phyloP scores from a whole-genome alignment of 1,284 basidiomycete species.

The Apiotrichum veenhuisii region DNA sequence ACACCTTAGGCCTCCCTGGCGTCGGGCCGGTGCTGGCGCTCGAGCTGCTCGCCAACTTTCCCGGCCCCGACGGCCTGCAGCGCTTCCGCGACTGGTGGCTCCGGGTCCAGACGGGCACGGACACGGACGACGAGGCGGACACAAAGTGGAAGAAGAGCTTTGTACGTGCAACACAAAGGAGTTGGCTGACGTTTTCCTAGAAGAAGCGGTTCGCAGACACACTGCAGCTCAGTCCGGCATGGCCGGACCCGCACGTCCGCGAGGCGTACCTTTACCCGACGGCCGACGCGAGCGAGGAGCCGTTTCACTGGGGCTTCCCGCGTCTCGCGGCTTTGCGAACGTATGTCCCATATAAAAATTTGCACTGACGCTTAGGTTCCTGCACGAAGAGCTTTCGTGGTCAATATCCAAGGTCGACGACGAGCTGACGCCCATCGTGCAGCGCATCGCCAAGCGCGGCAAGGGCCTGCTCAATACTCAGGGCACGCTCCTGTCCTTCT shows the following conservation, averaged over 20 bases:
- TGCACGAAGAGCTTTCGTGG: slow-evolving; percentile 85
- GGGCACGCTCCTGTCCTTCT: slow-evolving; percentile 59
- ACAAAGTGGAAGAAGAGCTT: slow-evolving; percentile 78
- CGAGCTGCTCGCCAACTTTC: slow-evolving; percentile 88
- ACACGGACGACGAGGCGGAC: slow-evolving; percentile 65
- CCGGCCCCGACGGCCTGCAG: slow-evolving; percentile 73
- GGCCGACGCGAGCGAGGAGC: slow-evolving; percentile 86
- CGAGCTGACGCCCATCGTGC: slow-evolving; percentile 86
- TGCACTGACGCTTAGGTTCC: slow-evolving; percentile 58
- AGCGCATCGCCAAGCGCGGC: slow-evolving; percentile 74
- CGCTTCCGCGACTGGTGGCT: slow-evolving; percentile 94
- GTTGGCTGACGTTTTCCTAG: slow-evolving; percentile 50
- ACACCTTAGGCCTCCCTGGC: slow-evolving; percentile 91
- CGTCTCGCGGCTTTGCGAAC: slow-evolving; percentile 84
- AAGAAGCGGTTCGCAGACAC: slow-evolving; percentile 80
- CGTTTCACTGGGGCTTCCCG: slow-evolving; percentile 95
- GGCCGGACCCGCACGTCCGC: slow-evolving; percentile 85
- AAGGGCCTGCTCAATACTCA: slow-evolving; percentile 59
- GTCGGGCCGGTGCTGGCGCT: slow-evolving; percentile 95
- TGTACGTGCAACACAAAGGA: slow-evolving; percentile 61
- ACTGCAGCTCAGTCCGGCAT: slow-evolving; percentile 70
- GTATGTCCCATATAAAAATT: slow-evolving; percentile 53
- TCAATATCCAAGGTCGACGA: slow-evolving; percentile 82
- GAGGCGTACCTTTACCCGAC: slow-evolving; percentile 90
- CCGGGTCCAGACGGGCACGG: slow-evolving; percentile 86